A percentile compares a stretch with the other conserved stretches of the same genome.
Conservation (phyloP, 768 basidiomycete species). For the Paxillus rubicundulus region DNA sequence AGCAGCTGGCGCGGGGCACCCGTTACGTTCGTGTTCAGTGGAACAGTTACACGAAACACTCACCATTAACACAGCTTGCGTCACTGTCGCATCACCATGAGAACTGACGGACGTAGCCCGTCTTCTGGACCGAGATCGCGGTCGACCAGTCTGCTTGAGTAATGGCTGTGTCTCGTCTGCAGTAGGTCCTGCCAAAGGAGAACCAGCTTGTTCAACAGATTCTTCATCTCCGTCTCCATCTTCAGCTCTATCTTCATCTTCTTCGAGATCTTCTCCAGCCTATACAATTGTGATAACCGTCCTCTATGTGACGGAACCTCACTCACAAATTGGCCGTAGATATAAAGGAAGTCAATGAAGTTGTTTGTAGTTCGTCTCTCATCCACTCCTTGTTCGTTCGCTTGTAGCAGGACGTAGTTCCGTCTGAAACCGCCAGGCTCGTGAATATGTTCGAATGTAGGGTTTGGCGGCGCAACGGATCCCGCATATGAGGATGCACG, state of each 20-base stretch:
- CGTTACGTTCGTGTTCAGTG: constrained; percentile 1
- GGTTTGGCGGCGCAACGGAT: constrained; percentile 51
- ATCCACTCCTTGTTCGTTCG: constrained; percentile 61
- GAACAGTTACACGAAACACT: constrained; percentile 16
- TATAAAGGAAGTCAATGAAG: constrained; percentile 91
- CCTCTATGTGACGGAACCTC: not conserved
- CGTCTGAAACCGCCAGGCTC: constrained; percentile 94
- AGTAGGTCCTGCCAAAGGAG: constrained; percentile 6
- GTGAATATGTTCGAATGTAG: constrained; percentile 89
- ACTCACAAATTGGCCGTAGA: constrained; percentile 96
- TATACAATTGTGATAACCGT: constrained; percentile 27
- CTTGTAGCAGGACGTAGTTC: constrained; percentile 76
- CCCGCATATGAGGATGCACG: constrained; percentile 73
- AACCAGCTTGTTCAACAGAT: constrained; percentile 28
- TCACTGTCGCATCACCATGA: constrained; percentile 84
- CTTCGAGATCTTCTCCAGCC: constrained; percentile 92
- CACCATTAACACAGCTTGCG: constrained; percentile 93
- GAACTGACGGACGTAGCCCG: constrained; percentile 54
- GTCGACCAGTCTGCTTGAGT: constrained; percentile 38
- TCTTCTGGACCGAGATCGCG: constrained; percentile 54
- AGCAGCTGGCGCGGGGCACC: constrained; percentile 53
- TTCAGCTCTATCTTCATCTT: constrained; percentile 68
- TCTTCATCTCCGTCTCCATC: constrained; percentile 43
- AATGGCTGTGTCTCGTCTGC: constrained; percentile 57
- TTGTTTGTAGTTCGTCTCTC: constrained; percentile 70